Evolutionary conservation across 2,329 filamentous ascomycete species (phyloP).

Genomic region (Diplodia seriata): DNA sequence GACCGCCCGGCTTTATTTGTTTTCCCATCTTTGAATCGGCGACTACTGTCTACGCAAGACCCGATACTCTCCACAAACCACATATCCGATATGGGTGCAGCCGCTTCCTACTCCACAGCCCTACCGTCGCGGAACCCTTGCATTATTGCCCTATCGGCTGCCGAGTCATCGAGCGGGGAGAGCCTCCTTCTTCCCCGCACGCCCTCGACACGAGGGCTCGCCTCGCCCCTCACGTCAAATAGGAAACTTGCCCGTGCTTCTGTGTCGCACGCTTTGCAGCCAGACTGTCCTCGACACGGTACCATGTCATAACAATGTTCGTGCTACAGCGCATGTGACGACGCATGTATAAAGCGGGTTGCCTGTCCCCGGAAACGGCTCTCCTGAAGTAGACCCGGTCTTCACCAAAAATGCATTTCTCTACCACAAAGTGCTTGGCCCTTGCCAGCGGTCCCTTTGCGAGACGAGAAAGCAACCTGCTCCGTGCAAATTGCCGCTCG

Average conservation of each 20-base stretch:
- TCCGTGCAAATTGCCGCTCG: not conserved
- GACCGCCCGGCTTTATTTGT: too few species aligned
- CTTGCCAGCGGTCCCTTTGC: not conserved
- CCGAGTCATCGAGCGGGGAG: too few species aligned
- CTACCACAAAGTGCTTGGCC: not conserved
- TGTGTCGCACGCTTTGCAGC: not conserved
- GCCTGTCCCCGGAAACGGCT: too few species aligned
- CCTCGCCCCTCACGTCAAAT: not conserved
- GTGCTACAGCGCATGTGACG: not conserved
- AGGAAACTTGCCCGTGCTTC: too few species aligned
- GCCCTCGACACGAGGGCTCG: constrained; percentile 2
- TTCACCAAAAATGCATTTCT: not conserved
- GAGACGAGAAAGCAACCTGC: constrained; percentile 37
- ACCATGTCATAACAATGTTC: not conserved
- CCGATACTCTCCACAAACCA: too few species aligned
- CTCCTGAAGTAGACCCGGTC: too few species aligned
- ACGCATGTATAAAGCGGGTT: not conserved
- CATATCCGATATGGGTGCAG: too few species aligned
- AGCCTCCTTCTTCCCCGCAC: not conserved
- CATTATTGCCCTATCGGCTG: too few species aligned
- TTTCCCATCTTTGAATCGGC: too few species aligned
- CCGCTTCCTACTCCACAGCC: too few species aligned
- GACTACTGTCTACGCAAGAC: too few species aligned
- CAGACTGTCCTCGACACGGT: not conserved
- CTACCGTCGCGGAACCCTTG: too few species aligned